phyloP scores from a whole-genome alignment of 1,284 basidiomycete genomes.

The Fomitopsis palustris region DNA sequence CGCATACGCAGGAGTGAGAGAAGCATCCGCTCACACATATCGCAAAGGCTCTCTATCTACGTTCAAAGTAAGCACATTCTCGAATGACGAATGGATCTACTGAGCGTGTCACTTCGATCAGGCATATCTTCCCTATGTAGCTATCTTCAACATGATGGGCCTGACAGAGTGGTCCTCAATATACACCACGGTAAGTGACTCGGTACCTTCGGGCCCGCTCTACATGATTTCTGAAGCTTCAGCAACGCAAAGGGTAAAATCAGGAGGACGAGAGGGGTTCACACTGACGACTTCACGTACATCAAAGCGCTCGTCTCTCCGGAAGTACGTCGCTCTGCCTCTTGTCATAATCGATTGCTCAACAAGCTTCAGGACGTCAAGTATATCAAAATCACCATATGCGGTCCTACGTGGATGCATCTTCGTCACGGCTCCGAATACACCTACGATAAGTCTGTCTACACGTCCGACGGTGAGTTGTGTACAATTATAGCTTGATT shows the following conservation, averaged over 20 bases:
- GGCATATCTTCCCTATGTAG: slow-evolving; percentile 47
- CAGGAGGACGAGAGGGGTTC: slow-evolving; percentile 54
- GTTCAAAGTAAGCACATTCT: slow-evolving; percentile 27
- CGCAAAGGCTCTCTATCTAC: slow-evolving; percentile 26
- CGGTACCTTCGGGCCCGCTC: background rate
- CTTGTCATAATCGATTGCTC: background rate
- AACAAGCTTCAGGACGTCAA: slow-evolving; percentile 48
- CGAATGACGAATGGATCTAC: too few relatives aligned
- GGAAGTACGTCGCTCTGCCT: slow-evolving; percentile 34
- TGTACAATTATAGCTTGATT: background rate
- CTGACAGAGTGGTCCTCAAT: slow-evolving; percentile 42
- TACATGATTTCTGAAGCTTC: slow-evolving; percentile 4
- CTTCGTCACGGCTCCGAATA: slow-evolving; percentile 57
- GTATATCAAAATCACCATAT: slow-evolving; percentile 71
- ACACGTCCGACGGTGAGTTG: slow-evolving; percentile 51
- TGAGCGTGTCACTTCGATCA: slow-evolving; percentile 14
- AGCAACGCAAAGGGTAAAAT: slow-evolving; percentile 51
- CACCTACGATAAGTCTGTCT: slow-evolving; percentile 57
- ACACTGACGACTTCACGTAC: slow-evolving; percentile 56
- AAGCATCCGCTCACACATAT: slow-evolving; percentile 29
- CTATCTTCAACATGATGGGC: slow-evolving; percentile 37
- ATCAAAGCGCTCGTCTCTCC: slow-evolving; percentile 51
- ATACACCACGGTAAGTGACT: slow-evolving; percentile 42
- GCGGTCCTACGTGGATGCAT: slow-evolving; percentile 74
- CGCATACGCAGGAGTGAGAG: slow-evolving; percentile 15